These are phyloP conservation scores for Tilletia walkeri DNA, from an alignment of 1,284 basidiomycete species.

Conservation along the genomic window DNA sequence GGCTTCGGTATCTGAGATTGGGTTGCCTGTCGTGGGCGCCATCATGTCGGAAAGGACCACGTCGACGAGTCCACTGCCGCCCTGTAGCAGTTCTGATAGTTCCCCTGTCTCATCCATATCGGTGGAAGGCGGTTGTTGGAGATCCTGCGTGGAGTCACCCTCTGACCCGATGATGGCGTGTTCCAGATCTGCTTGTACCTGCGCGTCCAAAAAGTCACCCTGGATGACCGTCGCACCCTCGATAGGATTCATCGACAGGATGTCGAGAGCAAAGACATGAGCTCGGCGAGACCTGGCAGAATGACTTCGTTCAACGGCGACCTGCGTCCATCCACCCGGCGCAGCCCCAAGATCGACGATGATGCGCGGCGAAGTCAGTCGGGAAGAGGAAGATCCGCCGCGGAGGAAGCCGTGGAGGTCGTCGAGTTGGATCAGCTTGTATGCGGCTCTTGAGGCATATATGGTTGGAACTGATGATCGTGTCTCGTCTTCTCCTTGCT, in stretches of 20 bases:
- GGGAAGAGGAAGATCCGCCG: background rate
- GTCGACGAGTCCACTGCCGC: conserved; percentile 32
- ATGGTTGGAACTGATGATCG: background rate
- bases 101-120: conserved; percentile 8
- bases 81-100: background rate
- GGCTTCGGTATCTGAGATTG: conserved; percentile 35
- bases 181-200: conserved; percentile 25
- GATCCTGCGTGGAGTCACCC: background rate
- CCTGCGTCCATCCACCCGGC: conserved; percentile 50
- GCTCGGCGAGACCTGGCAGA: background rate
- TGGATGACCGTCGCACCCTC: conserved; percentile 31
- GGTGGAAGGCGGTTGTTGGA: background rate
- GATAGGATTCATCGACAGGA: conserved; percentile 30
- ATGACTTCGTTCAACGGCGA: conserved; percentile 26
- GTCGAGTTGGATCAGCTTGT: conserved; percentile 45
- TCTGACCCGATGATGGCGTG: background rate
- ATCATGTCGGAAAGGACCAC: conserved; percentile 51
- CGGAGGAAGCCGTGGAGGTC: conserved; percentile 36
- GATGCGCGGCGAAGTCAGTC: conserved; percentile 21
- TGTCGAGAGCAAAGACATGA: conserved; percentile 39
- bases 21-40: conserved; percentile 39
- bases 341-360: conserved; percentile 49
- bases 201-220: conserved; percentile 38
- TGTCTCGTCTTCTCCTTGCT: background rate
- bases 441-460: conserved; percentile 44